Conservation (phyloP, 805 yeast genomes). For the Saccharomycopsis microspora region DNA sequence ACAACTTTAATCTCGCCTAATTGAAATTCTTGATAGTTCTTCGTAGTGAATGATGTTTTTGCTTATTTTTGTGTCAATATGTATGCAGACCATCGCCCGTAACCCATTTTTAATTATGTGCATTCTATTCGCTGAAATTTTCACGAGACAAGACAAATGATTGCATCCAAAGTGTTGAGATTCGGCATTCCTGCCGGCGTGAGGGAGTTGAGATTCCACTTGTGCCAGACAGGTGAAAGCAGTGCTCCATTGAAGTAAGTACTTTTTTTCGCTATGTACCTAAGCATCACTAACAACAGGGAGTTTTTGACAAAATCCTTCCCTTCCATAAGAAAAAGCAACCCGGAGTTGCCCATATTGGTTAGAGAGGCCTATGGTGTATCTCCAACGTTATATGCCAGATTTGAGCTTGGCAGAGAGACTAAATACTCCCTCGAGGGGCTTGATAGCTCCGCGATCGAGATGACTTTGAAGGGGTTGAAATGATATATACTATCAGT, state of each 20-base stretch:
- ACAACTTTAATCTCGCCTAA: no score
- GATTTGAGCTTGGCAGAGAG: conserved; percentile 39
- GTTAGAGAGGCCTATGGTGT: conserved; percentile 69
- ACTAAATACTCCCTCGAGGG: conserved; percentile 27
- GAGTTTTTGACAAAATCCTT: conserved; percentile 52
- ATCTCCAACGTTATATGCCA: conserved; percentile 62
- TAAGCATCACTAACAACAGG: conserved; percentile 22
- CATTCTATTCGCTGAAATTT: conserved; percentile 3
- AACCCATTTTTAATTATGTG: conserved; percentile 1
- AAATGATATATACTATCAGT: conserved; percentile 3
- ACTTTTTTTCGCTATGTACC: not conserved
- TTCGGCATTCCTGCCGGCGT: conserved; percentile 36
- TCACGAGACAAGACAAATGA: conserved; percentile 21
- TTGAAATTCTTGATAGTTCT: no score
- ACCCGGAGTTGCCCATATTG: conserved; percentile 61
- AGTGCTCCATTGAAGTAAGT: conserved; percentile 48
- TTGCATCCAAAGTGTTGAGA: conserved; percentile 21
- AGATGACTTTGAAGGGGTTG: conserved; percentile 18
- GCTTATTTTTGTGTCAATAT: no score
- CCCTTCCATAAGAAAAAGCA: conserved; percentile 48
- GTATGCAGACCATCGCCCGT: no score
- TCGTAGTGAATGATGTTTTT: no score
- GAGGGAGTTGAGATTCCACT: conserved; percentile 72
- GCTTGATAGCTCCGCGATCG: conserved; percentile 20
- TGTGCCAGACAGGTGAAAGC: conserved; percentile 70